A percentile compares a stretch with the other conserved stretches of the same genome.
Conservation (phyloP, 768 basidiomycete species). For the Macrolepiota albuminosa region DNA sequence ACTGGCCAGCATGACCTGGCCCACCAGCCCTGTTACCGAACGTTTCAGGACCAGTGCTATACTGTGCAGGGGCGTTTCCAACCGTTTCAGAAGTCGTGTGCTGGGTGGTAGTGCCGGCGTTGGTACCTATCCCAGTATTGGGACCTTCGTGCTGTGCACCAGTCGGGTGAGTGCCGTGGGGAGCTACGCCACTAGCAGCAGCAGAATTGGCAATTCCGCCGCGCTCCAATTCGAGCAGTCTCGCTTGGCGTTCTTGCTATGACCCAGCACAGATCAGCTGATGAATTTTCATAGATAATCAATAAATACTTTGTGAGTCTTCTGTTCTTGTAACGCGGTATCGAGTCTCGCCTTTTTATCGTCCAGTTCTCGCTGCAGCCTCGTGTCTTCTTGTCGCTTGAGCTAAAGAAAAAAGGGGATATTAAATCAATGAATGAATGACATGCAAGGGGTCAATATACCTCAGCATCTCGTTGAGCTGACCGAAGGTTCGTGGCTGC, state of each 20-base stretch:
- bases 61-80: slow-evolving; percentile 1
- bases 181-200: not conserved
- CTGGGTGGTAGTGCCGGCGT: not conserved
- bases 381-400: slow-evolving; percentile 15
- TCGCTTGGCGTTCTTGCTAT: slow-evolving; percentile 9
- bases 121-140: not conserved
- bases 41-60: not conserved
- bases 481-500: slow-evolving; percentile 28
- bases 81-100: not conserved
- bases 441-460: not conserved
- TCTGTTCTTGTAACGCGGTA: slow-evolving; percentile 17
- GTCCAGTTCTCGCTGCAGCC: slow-evolving; percentile 18
- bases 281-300: not conserved
- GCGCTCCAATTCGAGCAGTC: slow-evolving; percentile 4
- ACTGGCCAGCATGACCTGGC: not conserved
- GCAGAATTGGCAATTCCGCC: not conserved
- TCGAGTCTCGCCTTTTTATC: slow-evolving; percentile 21
- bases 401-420: not conserved
- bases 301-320: slow-evolving; percentile 19
- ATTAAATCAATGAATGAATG: not conserved
- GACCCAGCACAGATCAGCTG: not conserved
- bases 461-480: slow-evolving; percentile 13
- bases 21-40: not conserved
- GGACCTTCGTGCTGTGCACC: not conserved
- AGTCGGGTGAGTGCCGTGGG: not conserved